Evolutionary conservation across 1,139 yeast species (phyloP).

Genomic region (Candida gigantensis): DNA sequence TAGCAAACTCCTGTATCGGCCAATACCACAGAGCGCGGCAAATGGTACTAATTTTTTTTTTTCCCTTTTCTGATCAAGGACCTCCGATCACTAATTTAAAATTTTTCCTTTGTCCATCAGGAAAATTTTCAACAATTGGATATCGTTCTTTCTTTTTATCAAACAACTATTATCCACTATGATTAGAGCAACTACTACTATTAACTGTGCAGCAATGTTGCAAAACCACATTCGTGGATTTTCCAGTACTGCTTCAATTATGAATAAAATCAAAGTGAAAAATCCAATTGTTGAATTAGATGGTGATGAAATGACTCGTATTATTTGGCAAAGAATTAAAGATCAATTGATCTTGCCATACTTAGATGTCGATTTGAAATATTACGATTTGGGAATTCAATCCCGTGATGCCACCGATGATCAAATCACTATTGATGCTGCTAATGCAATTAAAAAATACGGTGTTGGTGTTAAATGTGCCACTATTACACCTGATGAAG

Average conservation of each 20-base stretch:
- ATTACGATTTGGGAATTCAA: slow-evolving; percentile 73
- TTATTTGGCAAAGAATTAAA: slow-evolving; percentile 77
- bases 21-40: not conserved
- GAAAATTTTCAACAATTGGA: not conserved
- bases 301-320: slow-evolving; percentile 87
- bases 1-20: slow-evolving; percentile 7
- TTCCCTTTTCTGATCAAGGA: slow-evolving; percentile 1
- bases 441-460: slow-evolving; percentile 69
- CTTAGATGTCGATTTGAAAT: slow-evolving; percentile 69
- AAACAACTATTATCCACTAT: slow-evolving; percentile 10
- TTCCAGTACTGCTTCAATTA: slow-evolving; percentile 21
- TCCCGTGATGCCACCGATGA: slow-evolving; percentile 73
- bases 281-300: slow-evolving; percentile 80
- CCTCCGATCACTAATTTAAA: not conserved
- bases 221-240: slow-evolving; percentile 22
- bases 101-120: not conserved
- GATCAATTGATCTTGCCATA: slow-evolving; percentile 69
- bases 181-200: slow-evolving; percentile 17
- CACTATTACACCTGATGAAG: slow-evolving; percentile 84
- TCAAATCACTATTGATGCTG: slow-evolving; percentile 73
- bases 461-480: slow-evolving; percentile 89
- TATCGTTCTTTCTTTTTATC: no score
- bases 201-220: slow-evolving; percentile 15
- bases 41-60: not conserved
- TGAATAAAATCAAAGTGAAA: slow-evolving; percentile 62